Conservation (phyloP, 257 asterid genomes). For the Oldenlandia corymbosa region DNA sequence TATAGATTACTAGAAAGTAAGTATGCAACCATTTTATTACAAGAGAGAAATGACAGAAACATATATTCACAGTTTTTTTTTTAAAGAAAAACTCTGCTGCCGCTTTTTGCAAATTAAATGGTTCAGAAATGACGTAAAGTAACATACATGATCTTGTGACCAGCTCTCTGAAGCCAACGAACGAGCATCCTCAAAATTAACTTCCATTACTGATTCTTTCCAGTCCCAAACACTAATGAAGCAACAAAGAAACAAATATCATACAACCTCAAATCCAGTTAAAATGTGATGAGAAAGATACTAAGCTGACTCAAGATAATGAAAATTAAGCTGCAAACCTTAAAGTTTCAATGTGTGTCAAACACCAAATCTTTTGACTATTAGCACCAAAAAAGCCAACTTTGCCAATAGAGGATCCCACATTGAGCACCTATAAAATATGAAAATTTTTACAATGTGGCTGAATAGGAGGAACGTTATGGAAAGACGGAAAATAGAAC, state of each 20-base stretch:
- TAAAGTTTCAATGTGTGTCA: conserved; percentile 83
- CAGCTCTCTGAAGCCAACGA: conserved; percentile 75
- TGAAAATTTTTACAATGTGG: not conserved
- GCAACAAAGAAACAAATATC: conserved; percentile 5
- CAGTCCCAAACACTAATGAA: conserved; percentile 82
- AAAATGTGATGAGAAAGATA: not conserved
- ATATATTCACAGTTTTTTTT: too few relatives aligned
- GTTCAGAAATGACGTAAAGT: not conserved
- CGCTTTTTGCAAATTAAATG: not conserved
- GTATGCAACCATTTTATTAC: too few relatives aligned
- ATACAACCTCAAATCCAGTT: conserved; percentile 6
- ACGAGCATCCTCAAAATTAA: conserved; percentile 77
- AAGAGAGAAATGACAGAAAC: too few relatives aligned
- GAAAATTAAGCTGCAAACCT: conserved; percentile 51
- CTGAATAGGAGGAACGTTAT: not conserved
- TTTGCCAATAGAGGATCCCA: conserved; percentile 88
- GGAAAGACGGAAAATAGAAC: not conserved
- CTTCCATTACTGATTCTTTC: conserved; percentile 49
- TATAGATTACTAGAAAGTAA: not conserved
- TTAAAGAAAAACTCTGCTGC: not conserved
- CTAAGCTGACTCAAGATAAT: not conserved
- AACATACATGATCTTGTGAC: conserved; percentile 53
- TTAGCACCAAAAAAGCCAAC: conserved; percentile 70
- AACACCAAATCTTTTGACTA: conserved; percentile 78
- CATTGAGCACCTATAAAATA: conserved; percentile 58